Conservation (phyloP, 441 rosid species). For the Mallotus japonicus region DNA sequence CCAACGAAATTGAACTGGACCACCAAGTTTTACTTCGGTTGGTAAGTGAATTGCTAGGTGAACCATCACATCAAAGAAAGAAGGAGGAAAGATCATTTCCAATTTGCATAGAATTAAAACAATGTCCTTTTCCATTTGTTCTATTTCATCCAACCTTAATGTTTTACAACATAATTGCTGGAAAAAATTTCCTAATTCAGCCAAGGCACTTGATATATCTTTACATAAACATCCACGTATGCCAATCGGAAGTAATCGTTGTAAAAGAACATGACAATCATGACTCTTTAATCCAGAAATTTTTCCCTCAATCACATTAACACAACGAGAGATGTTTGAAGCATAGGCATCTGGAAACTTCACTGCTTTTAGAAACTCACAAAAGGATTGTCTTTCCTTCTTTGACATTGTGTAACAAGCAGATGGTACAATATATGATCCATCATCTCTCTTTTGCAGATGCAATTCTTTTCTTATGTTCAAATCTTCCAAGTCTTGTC, state of each 20-base stretch:
- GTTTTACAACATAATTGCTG: not conserved
- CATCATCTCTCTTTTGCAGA: not conserved
- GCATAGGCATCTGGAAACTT: constrained; percentile 12
- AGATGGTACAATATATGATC: not conserved
- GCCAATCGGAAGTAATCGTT: no score
- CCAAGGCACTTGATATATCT: no score
- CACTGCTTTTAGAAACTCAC: not conserved
- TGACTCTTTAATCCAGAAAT: constrained; percentile 3
- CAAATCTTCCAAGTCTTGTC: constrained; percentile 1
- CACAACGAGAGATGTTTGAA: not conserved
- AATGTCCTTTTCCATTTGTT: not conserved
- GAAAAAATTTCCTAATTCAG: not conserved
- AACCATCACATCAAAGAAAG: not conserved
- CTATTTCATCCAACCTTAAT: not conserved
- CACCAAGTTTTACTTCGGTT: not conserved
- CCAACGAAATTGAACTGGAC: not conserved
- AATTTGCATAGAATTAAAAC: not conserved
- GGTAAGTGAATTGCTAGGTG: not conserved
- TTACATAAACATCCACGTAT: no score
- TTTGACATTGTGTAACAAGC: not conserved
- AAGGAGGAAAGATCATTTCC: not conserved
- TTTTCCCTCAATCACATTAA: not conserved
- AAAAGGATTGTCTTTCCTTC: not conserved
- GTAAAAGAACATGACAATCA: not conserved
- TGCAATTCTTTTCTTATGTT: not conserved